These are phyloP conservation scores for Wickerhamomyces ciferrii DNA, from an alignment of 805 yeast genomes.

Conservation along the genomic window DNA sequence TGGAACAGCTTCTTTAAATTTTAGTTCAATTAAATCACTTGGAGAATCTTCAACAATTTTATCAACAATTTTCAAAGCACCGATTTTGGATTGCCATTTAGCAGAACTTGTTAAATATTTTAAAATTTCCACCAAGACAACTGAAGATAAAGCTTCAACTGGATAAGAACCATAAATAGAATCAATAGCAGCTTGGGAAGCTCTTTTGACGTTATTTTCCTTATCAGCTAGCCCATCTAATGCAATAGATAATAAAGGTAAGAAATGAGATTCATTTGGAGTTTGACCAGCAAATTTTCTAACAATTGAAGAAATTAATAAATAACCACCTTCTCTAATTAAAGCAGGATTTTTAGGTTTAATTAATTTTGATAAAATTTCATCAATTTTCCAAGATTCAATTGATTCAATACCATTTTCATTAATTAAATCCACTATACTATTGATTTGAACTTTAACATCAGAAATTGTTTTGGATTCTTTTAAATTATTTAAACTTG, in stretches of 20 bases:
- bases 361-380: conserved; percentile 56
- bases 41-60: conserved; percentile 75
- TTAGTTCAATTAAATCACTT: conserved; percentile 76
- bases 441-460: conserved; percentile 26
- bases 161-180: conserved; percentile 67
- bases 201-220: conserved; percentile 78
- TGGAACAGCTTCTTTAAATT: conserved; percentile 77
- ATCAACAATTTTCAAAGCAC: conserved; percentile 70
- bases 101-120: conserved; percentile 73
- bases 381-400: conserved; percentile 59
- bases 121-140: conserved; percentile 56
- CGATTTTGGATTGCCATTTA: conserved; percentile 88
- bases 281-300: conserved; percentile 59
- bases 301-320: conserved; percentile 54
- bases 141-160: conserved; percentile 71
- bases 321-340: conserved; percentile 71
- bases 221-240: conserved; percentile 80
- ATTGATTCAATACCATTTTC: conserved; percentile 42
- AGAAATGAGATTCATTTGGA: conserved; percentile 71
- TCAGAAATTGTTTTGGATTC: conserved; percentile 28
- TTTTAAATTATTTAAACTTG: conserved; percentile 46
- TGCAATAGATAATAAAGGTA: conserved; percentile 56
- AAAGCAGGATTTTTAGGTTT: conserved; percentile 72
- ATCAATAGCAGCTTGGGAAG: conserved; percentile 78
- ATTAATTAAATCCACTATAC: conserved; percentile 42